These are phyloP conservation scores for Torulaspora maleeae DNA, from an alignment of 805 yeast genomes.

Conservation along the genomic window DNA sequence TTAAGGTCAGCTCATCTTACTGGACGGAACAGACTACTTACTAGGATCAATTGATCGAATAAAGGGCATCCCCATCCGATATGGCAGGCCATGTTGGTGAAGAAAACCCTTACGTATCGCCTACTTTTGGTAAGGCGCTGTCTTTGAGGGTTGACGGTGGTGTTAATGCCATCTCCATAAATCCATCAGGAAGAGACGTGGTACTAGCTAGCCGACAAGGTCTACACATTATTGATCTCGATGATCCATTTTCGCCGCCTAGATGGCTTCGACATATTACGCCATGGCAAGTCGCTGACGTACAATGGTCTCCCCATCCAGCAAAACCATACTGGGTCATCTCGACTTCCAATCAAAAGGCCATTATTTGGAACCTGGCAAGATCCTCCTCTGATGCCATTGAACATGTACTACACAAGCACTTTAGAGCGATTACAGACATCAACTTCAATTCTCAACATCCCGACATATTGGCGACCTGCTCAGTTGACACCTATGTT, in stretches of 20 bases:
- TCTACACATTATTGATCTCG: constrained; percentile 81
- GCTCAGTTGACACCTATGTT: constrained; percentile 85
- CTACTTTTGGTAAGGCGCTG: constrained; percentile 75
- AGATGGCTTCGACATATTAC: constrained; percentile 89
- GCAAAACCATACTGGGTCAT: constrained; percentile 86
- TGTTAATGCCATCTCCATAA: constrained; percentile 82
- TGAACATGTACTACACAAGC: constrained; percentile 83
- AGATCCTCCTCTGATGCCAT: constrained; percentile 68
- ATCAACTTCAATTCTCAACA: constrained; percentile 84
- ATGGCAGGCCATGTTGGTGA: constrained; percentile 21
- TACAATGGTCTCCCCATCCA: constrained; percentile 94
- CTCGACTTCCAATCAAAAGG: constrained; percentile 92
- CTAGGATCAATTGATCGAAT: no score
- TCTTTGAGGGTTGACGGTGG: constrained; percentile 87
- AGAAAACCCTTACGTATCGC: constrained; percentile 39
- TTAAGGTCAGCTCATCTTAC: neutral
- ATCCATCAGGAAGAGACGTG: constrained; percentile 89
- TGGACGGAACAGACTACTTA: neutral
- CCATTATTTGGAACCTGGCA: constrained; percentile 87
- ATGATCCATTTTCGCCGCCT: constrained; percentile 93
- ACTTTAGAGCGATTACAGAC: constrained; percentile 90
- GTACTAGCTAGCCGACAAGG: constrained; percentile 83
- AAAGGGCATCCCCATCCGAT: neutral
- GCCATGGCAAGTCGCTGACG: constrained; percentile 98
- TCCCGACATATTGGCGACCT: constrained; percentile 86